A percentile compares a stretch with the other conserved stretches of the same genome.
phyloP scores from a whole-genome alignment of 2,329 filamentous ascomycete species.

The Microcyclospora pomicola region DNA sequence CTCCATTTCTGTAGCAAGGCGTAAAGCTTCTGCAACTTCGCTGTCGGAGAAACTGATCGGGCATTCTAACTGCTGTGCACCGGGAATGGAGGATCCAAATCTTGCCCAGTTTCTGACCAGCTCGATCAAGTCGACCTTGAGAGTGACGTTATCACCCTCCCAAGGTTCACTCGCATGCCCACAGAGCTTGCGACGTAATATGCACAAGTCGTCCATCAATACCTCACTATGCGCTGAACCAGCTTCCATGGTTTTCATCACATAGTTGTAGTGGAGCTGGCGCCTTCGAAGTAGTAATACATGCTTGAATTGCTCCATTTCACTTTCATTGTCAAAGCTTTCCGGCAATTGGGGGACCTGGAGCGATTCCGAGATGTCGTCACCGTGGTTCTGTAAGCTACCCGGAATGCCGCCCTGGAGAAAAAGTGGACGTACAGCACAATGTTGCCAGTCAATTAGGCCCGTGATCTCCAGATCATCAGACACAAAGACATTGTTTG shows the following conservation, averaged over 20 bases:
- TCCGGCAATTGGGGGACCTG: constrained; percentile 1
- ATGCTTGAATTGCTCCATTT: constrained; percentile 3
- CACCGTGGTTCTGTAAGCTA: constrained; percentile 23
- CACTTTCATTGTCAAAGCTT: constrained; percentile 1
- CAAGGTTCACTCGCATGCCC: constrained; percentile 9
- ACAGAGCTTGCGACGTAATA: constrained; percentile 9
- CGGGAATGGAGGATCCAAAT: neutral
- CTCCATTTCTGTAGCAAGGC: constrained; percentile 10
- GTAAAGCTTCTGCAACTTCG: constrained; percentile 14
- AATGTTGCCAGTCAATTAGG: constrained; percentile 32
- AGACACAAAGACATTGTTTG: constrained; percentile 22
- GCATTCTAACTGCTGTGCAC: constrained; percentile 1
- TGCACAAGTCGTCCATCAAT: constrained; percentile 7
- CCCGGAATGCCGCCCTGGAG: constrained; percentile 26
- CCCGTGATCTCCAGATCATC: constrained; percentile 12
- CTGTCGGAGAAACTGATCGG: constrained; percentile 8
- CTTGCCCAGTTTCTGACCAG: constrained; percentile 8
- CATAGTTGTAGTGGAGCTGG: constrained; percentile 9
- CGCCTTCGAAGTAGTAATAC: constrained; percentile 4
- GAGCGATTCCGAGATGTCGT: neutral
- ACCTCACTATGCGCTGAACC: constrained; percentile 10
- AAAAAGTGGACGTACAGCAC: constrained; percentile 24
- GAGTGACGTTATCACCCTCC: constrained; percentile 15
- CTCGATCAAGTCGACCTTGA: constrained; percentile 10
- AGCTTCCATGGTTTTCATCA: constrained; percentile 4